Percentiles rank a stretch among this genome's conserved stretches.
phyloP scores from a whole-genome alignment of 768 basidiomycete species.

The Rhodotorula babjevae region DNA sequence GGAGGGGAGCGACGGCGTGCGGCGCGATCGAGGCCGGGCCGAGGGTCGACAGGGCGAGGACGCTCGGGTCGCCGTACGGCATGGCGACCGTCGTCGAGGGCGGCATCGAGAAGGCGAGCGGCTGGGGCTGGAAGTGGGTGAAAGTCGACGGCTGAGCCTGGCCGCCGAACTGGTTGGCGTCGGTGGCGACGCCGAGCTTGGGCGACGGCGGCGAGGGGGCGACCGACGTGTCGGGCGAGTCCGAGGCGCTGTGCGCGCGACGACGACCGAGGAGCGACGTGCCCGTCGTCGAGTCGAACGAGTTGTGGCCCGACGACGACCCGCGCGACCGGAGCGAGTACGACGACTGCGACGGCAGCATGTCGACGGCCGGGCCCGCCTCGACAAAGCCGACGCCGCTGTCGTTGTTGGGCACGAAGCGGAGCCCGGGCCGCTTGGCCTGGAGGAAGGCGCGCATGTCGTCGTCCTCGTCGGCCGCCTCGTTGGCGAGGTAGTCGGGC shows the following conservation, averaged over 20 bases:
- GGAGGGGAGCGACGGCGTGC: neutral
- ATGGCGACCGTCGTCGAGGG: neutral
- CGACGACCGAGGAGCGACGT: neutral
- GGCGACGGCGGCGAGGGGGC: constrained; percentile 5
- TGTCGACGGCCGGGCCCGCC: neutral
- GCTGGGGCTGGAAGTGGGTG: constrained; percentile 30
- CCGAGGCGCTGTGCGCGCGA: neutral
- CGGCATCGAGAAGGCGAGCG: constrained; percentile 6
- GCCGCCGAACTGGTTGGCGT: neutral
- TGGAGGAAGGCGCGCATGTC: constrained; percentile 15
- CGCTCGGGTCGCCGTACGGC: constrained; percentile 1
- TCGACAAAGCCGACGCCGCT: constrained; percentile 1
- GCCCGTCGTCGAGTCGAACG: constrained; percentile 22
- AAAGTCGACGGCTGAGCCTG: neutral
- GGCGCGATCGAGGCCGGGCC: neutral
- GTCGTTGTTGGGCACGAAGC: neutral
- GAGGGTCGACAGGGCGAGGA: constrained; percentile 9
- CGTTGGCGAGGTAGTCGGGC: no score
- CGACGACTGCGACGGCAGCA: neutral
- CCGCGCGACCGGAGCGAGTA: constrained; percentile 1
- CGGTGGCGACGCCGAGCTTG: constrained; percentile 1
- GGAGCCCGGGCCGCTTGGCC: constrained; percentile 23
- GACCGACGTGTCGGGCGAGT: constrained; percentile 24
- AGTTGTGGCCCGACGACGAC: constrained; percentile 14
- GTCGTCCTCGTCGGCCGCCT: neutral